Conservation (phyloP, 2,329 filamentous ascomycete species). For the Trichoderma sp. region DNA sequence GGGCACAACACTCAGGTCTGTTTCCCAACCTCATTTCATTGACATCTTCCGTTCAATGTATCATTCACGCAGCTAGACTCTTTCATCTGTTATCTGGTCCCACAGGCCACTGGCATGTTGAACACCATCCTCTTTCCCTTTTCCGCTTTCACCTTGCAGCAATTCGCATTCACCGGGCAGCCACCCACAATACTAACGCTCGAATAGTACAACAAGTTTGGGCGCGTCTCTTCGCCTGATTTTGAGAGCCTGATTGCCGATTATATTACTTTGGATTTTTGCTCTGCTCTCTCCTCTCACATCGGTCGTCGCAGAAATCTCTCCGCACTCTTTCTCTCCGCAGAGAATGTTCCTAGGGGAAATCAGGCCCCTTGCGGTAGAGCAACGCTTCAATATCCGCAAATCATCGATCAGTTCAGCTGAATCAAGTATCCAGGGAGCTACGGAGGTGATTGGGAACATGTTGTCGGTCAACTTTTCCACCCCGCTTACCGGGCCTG, state of each 20-base stretch:
- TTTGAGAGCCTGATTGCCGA: background rate
- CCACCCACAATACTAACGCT: background rate
- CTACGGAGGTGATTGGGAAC: constrained; percentile 6
- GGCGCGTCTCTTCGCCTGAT: background rate
- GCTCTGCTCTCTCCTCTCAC: background rate
- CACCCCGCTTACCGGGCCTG: constrained; percentile 38
- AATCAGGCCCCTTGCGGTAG: background rate
- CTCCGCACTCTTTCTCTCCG: background rate
- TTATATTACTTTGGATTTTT: background rate
- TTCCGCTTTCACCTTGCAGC: background rate
- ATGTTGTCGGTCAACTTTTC: constrained; percentile 42
- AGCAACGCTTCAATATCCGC: background rate
- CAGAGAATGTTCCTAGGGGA: constrained; percentile 9
- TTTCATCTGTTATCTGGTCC: background rate
- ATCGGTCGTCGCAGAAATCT: background rate
- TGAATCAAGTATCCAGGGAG: background rate
- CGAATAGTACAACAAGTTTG: background rate
- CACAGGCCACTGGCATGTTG: background rate
- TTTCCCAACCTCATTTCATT: background rate
- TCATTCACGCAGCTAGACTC: background rate
- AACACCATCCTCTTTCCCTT: background rate
- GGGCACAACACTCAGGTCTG: background rate
- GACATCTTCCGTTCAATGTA: too few relatives aligned
- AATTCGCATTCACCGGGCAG: background rate
- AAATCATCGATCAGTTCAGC: background rate